phyloP scores from a whole-genome alignment of 768 basidiomycete species.

The Lyophyllum decastes region DNA sequence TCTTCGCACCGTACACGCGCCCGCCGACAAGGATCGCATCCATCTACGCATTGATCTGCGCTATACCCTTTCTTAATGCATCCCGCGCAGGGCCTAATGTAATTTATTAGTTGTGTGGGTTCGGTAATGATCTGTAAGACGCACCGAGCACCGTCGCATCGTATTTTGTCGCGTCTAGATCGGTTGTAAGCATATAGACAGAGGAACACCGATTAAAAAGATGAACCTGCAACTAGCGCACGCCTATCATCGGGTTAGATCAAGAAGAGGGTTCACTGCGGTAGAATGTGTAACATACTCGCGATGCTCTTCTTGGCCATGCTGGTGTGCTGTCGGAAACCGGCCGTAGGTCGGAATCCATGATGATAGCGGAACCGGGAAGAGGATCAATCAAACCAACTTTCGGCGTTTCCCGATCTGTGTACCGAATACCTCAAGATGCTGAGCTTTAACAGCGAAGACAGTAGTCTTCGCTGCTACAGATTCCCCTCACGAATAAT shows the following conservation, averaged over 20 bases:
- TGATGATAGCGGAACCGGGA: conserved; percentile 33
- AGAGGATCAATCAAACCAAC: conserved; percentile 30
- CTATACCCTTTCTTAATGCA: conserved; percentile 57
- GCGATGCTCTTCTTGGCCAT: conserved; percentile 54
- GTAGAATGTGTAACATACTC: conserved; percentile 36
- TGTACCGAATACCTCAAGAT: neutral
- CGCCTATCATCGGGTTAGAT: conserved; percentile 37
- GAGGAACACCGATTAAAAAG: conserved; percentile 11
- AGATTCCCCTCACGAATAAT: too few relatives aligned
- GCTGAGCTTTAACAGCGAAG: too few relatives aligned
- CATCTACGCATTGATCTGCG: conserved; percentile 57
- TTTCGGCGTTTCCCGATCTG: conserved; percentile 29
- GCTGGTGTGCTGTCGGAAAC: conserved; percentile 51
- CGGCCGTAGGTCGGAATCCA: conserved; percentile 46
- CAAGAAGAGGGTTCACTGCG: neutral
- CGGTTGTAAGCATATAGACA: conserved; percentile 12
- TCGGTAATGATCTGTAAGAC: conserved; percentile 14
- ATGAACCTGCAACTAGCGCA: conserved; percentile 61
- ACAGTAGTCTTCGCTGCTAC: too few relatives aligned
- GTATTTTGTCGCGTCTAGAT: conserved; percentile 59
- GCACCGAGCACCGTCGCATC: conserved; percentile 57
- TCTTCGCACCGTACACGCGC: conserved; percentile 58
- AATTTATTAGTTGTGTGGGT: neutral
- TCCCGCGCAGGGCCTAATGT: conserved; percentile 55
- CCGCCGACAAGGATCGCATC: conserved; percentile 60